A percentile compares a stretch with the other conserved stretches of the same genome.
Conservation (phyloP, 495 filamentous ascomycete species). For the Neurospora cerealis region DNA sequence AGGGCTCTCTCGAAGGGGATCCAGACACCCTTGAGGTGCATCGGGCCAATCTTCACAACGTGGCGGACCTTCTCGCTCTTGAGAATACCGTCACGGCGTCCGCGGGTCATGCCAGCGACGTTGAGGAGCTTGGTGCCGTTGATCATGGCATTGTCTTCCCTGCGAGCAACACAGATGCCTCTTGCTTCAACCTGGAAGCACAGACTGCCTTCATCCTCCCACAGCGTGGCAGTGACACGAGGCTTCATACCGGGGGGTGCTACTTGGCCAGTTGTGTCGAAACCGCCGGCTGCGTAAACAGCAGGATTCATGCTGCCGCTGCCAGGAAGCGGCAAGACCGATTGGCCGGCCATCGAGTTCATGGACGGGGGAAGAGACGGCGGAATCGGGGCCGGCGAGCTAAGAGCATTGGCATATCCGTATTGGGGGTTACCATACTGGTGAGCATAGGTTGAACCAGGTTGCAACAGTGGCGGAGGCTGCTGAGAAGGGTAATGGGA, state of each 20-base stretch:
- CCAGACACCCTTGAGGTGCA: constrained; percentile 99
- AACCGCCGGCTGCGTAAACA: constrained; percentile 48
- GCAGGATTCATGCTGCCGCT: constrained; percentile 37
- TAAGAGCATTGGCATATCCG: constrained; percentile 61
- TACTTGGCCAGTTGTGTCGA: constrained; percentile 85
- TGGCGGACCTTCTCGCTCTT: constrained; percentile 96
- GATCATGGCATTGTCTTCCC: constrained; percentile 99
- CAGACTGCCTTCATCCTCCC: constrained; percentile 96
- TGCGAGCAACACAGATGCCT: constrained; percentile 87
- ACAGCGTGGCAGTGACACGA: constrained; percentile 91
- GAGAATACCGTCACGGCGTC: constrained; percentile 88
- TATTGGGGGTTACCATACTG: constrained; percentile 56
- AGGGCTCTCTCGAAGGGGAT: constrained; percentile 94
- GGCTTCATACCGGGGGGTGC: constrained; percentile 96
- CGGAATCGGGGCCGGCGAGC: constrained; percentile 62
- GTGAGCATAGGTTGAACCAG: constrained; percentile 61
- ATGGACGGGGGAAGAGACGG: constrained; percentile 35
- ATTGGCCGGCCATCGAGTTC: constrained; percentile 53
- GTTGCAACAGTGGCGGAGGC: constrained; percentile 65
- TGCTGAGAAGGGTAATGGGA: constrained; percentile 67
- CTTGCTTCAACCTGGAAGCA: constrained; percentile 98
- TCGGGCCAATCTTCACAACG: constrained; percentile 97
- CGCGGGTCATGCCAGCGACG: constrained; percentile 95
- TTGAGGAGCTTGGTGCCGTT: constrained; percentile 97
- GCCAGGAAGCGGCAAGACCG: constrained; percentile 59